A percentile compares a stretch with the other conserved stretches of the same genome.
These are phyloP conservation scores for Ceriops tagal DNA, from an alignment of 345 rosid genomes.

Conservation along the genomic window DNA sequence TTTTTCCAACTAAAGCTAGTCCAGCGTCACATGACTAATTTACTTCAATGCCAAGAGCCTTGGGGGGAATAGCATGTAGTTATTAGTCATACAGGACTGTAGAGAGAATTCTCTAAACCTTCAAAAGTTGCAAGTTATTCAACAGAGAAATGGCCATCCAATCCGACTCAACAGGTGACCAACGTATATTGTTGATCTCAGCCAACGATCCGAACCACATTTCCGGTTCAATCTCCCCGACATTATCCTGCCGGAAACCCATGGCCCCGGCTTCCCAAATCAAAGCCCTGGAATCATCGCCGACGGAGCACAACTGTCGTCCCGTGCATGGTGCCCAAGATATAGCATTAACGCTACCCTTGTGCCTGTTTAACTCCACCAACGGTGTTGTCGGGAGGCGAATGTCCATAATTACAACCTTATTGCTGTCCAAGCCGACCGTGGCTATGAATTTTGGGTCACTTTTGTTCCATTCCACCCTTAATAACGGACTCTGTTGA, in stretches of 20 bases:
- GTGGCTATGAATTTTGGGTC: conserved; percentile 56
- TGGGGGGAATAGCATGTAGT: not conserved
- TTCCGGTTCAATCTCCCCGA: conserved; percentile 37
- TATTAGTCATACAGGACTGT: not conserved
- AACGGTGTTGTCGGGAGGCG: conserved; percentile 48
- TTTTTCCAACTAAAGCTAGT: no score
- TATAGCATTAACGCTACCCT: conserved; percentile 45
- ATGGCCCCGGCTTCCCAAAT: conserved; percentile 40
- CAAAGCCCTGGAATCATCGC: conserved; percentile 52
- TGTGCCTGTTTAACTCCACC: conserved; percentile 40
- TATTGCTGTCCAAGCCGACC: conserved; percentile 44
- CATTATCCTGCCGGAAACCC: conserved; percentile 4
- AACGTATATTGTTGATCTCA: conserved; percentile 46
- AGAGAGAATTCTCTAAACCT: conserved; percentile 20
- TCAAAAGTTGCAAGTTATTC: conserved; percentile 44
- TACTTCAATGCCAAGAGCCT: not conserved
- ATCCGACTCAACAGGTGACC: conserved; percentile 48
- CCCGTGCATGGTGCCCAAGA: conserved; percentile 47
- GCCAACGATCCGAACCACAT: conserved; percentile 42
- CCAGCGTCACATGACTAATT: not conserved
- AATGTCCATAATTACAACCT: conserved; percentile 51
- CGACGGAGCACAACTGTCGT: conserved; percentile 42
- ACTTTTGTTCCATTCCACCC: conserved; percentile 59
- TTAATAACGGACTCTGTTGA: conserved; percentile 33
- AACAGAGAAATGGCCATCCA: conserved; percentile 40